Base-by-base conservation (phyloP, 768 basidiomycete species). In the Omphalotus guepiniiformis region DNA sequence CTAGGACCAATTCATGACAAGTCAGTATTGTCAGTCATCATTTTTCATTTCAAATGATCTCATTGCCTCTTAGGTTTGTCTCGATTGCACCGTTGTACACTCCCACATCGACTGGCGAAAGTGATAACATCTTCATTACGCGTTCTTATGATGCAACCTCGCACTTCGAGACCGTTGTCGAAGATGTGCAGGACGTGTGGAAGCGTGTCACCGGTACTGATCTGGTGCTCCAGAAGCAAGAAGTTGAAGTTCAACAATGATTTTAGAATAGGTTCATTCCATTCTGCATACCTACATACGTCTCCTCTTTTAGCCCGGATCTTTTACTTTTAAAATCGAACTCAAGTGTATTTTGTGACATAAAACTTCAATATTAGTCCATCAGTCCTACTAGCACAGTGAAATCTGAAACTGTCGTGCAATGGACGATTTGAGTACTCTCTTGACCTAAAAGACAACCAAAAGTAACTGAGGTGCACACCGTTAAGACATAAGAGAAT, bases 141-240 rank as follows among this genome's bases (percentile, higher is more conserved):
- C 87, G 87, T 47, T 96, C 93, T 13, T 99, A 98, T 69, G 96
- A 99, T 63, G 95, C 96, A 6, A 97, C 96, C 9, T 93, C 91
- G 23, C 96, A 99, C 71, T 98, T 99, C 64, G 96, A 99, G 76
- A 96, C 92, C 22, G 94, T 98, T 39, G 92, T 95, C 21, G 93
- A 97, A 42, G 95, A 99, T 51, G 96, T 99, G 29, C 85, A 88
- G 52, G 89, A 97, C 66, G 91, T 98, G 34, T 99, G 93, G 92
- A 83, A 86, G 73, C 78, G 94, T 46, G 82, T 95, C 44, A 74
- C 77, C 3, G 92, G 88, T 41, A 72, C 71, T 40, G 82, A 85
- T 41, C 76, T 95, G 43, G 88, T 85, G 46, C 78, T 95, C 57
- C 93, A 89, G 83, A 91, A 93, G 72, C 79, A 88, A 37, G 91